phyloP scores from a whole-genome alignment of 768 basidiomycete genomes.

The Suillus plorans region DNA sequence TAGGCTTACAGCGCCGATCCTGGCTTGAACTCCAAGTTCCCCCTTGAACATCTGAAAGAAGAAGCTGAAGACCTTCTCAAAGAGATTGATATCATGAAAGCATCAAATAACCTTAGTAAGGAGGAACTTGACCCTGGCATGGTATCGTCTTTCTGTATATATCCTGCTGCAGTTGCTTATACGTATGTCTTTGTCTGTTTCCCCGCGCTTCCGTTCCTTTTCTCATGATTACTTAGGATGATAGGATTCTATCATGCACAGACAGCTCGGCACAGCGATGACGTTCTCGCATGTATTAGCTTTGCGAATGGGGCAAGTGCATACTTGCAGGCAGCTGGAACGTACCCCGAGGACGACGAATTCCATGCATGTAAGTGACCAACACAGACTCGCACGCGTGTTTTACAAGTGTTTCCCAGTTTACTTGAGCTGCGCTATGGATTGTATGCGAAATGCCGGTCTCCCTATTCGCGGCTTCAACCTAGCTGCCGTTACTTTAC shows the following conservation, averaged over 20 bases:
- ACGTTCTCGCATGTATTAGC: background rate
- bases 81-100: slow-evolving; percentile 8
- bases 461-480: background rate
- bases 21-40: slow-evolving; percentile 10
- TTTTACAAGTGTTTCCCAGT: background rate
- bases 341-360: slow-evolving; percentile 20
- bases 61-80: slow-evolving; percentile 19
- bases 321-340: slow-evolving; percentile 15
- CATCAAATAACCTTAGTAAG: background rate
- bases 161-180: slow-evolving; percentile 15
- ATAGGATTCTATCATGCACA: slow-evolving; percentile 8
- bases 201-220: background rate
- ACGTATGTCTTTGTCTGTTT: slow-evolving; percentile 11
- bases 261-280: background rate
- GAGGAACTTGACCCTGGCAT: slow-evolving; percentile 9
- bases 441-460: background rate
- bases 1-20: background rate
- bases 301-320: slow-evolving; percentile 1
- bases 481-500: background rate
- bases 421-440: background rate
- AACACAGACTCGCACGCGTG: too few species aligned
- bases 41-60: slow-evolving; percentile 15
- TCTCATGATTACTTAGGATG: background rate
- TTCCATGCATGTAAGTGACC: slow-evolving; percentile 12
- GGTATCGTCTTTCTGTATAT: slow-evolving; percentile 15